Percentiles rank a stretch among this genome's conserved stretches.
Conservation (phyloP, 352 stramenopile species). For the Albugo candida region DNA sequence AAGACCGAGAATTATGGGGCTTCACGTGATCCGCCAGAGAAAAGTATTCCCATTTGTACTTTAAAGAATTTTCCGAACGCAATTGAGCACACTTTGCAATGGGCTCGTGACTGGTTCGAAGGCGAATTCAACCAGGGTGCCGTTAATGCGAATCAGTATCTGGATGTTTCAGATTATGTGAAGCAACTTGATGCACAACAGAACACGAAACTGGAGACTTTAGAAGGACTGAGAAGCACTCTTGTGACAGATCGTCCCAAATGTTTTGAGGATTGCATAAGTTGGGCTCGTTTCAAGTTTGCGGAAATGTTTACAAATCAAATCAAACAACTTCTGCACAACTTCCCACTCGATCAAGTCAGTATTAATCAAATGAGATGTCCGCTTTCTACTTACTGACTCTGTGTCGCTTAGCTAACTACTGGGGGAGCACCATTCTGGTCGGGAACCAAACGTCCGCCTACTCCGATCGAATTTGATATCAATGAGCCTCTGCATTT, state of each 20-base stretch:
- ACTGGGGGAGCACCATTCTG: conserved; percentile 95
- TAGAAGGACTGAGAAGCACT: conserved; percentile 83
- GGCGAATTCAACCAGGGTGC: conserved; percentile 94
- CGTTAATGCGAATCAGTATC: conserved; percentile 91
- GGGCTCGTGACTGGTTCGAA: conserved; percentile 98
- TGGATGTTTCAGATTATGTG: conserved; percentile 70
- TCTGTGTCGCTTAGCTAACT: conserved; percentile 61
- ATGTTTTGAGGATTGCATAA: conserved; percentile 94
- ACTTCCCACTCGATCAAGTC: conserved; percentile 94
- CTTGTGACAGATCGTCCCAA: conserved; percentile 83
- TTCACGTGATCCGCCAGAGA: conserved; percentile 96
- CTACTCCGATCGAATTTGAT: conserved; percentile 87
- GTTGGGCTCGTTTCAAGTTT: conserved; percentile 95
- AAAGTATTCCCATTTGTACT: conserved; percentile 98
- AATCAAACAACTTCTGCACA: conserved; percentile 95
- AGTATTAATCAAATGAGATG: conserved; percentile 1
- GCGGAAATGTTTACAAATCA: conserved; percentile 96
- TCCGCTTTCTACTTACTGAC: conserved; percentile 1
- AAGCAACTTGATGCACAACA: conserved; percentile 90
- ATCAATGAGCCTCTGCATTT: conserved; percentile 81
- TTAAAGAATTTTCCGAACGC: conserved; percentile 99
- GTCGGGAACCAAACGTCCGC: conserved; percentile 93
- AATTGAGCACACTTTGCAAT: conserved; percentile 98
- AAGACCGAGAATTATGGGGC: conserved; percentile 95
- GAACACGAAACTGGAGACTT: conserved; percentile 93